A percentile compares a stretch with the other conserved stretches of the same genome.
Conservation (phyloP, 495 filamentous ascomycete genomes). For the Neurospora sp. region DNA sequence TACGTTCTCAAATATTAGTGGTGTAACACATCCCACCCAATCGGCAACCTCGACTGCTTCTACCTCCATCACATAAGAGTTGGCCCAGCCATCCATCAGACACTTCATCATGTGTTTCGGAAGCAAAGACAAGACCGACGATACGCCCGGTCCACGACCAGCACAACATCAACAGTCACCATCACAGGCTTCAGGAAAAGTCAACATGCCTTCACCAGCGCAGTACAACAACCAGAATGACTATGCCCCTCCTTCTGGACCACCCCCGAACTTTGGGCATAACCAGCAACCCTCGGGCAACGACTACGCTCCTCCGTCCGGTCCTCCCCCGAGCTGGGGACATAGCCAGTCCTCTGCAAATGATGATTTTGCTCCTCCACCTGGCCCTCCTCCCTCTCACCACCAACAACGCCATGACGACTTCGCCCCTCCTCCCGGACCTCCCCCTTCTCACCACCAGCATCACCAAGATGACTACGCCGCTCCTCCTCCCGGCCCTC, state of each 20-base stretch:
- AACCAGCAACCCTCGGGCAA: background rate
- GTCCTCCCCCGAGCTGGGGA: constrained; percentile 19
- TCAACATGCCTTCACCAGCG: constrained; percentile 6
- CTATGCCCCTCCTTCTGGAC: constrained; percentile 3
- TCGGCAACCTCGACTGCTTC: background rate
- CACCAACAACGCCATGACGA: constrained; percentile 5
- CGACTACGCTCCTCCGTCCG: constrained; percentile 27
- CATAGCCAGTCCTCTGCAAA: background rate
- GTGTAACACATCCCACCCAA: background rate
- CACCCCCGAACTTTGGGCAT: background rate
- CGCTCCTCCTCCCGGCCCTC: constrained; percentile 25
- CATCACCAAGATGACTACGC: constrained; percentile 6
- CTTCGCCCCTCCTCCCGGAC: constrained; percentile 6
- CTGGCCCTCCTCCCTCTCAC: constrained; percentile 23
- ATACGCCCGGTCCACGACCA: constrained; percentile 11
- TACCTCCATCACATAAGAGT: background rate
- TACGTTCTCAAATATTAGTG: background rate
- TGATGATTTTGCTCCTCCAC: constrained; percentile 24
- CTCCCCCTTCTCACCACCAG: constrained; percentile 5
- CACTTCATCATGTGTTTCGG: constrained; percentile 35
- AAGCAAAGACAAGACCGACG: constrained; percentile 24
- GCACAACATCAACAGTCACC: constrained; percentile 18
- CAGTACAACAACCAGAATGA: background rate
- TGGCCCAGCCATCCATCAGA: background rate
- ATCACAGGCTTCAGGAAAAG: constrained; percentile 7